phyloP scores from a whole-genome alignment of 2,329 filamentous ascomycete genomes.

The Hymenoscyphus scutula region DNA sequence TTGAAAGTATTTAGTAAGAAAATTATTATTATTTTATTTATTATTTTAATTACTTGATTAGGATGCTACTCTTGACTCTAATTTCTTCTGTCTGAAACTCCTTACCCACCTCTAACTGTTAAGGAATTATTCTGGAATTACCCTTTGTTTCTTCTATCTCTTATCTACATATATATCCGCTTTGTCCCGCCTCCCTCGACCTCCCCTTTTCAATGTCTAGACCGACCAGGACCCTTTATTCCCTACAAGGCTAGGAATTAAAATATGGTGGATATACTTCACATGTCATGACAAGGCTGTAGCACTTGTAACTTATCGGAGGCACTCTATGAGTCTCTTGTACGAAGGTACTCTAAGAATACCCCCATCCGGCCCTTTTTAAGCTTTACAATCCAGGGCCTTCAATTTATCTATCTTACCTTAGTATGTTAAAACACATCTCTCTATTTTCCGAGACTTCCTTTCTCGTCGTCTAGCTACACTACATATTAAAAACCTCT shows the following conservation, averaged over 20 bases:
- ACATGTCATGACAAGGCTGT: constrained; percentile 12
- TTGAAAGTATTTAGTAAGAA: not conserved
- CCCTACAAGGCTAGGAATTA: constrained; percentile 10
- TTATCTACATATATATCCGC: constrained; percentile 1
- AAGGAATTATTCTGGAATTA: not conserved
- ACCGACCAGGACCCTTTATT: constrained; percentile 1
- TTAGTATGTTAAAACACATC: not conserved
- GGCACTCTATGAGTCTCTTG: constrained; percentile 1
- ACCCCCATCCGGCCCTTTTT: constrained; percentile 13
- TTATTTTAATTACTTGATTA: not conserved
- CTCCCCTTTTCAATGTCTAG: constrained; percentile 1
- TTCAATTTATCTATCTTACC: not conserved
- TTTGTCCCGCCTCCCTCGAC: not conserved
- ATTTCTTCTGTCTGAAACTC: not conserved
- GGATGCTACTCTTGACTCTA: not conserved
- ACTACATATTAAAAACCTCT: not conserved
- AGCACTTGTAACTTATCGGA: not conserved
- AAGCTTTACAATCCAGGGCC: not conserved
- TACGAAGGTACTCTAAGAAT: not conserved
- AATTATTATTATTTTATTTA: not conserved
- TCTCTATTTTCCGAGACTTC: not conserved
- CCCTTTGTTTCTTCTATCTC: constrained; percentile 1
- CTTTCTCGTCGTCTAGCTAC: not conserved
- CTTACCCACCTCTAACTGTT: not conserved
- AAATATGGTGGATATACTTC: not conserved